Conservation (phyloP, 225 moss, liverwort and hornwort species). For the Thuidium tamariscinum region DNA sequence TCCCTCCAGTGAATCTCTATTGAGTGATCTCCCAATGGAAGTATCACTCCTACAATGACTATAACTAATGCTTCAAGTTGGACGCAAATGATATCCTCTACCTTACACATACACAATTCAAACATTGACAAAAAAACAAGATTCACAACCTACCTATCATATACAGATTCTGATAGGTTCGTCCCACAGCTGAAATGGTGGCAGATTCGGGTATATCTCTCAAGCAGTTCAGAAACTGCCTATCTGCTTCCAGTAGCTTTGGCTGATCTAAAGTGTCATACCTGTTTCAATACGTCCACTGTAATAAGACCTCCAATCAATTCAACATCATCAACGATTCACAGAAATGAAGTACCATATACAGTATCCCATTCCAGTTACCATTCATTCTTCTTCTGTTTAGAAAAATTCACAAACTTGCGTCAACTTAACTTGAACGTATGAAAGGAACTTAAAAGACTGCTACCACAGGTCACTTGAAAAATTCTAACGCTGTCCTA, state of each 20-base stretch:
- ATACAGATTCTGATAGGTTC: slow-evolving; percentile 23
- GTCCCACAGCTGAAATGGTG: slow-evolving; percentile 4
- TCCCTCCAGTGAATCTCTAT: neutral
- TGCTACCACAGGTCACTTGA: neutral
- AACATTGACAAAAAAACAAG: neutral
- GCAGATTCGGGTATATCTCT: slow-evolving; percentile 17
- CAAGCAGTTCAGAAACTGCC: slow-evolving; percentile 32
- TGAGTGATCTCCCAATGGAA: neutral
- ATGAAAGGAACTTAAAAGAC: neutral
- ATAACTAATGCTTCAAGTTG: neutral
- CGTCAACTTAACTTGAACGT: neutral
- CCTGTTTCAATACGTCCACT: neutral
- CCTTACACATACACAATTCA: neutral
- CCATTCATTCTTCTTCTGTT: neutral
- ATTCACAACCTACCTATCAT: slow-evolving; percentile 13
- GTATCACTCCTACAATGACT: neutral
- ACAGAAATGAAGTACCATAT: neutral
- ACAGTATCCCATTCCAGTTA: neutral
- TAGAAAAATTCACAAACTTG: neutral
- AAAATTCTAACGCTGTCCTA: neutral
- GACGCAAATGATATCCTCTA: neutral
- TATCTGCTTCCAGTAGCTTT: slow-evolving; percentile 23
- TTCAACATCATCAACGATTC: neutral
- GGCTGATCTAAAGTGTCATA: slow-evolving; percentile 27
- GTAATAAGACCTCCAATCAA: neutral